Base-by-base conservation (phyloP, 2,329 filamentous ascomycete species). In the Penicillium brasilianum region DNA sequence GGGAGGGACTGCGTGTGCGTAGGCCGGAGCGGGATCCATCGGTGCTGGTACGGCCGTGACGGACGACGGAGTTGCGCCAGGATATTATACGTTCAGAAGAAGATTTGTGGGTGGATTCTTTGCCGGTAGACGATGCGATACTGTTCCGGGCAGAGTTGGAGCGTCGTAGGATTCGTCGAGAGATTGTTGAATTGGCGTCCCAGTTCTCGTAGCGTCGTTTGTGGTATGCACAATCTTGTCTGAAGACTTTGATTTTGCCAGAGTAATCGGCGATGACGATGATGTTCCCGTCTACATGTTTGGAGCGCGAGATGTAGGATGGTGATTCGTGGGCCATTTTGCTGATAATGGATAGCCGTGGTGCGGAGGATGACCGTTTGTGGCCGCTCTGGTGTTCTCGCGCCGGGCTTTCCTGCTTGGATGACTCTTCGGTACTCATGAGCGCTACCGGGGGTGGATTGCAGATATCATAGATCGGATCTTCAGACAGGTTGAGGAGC, bases 381-480 rank as follows among this genome's bases (percentile, higher is more conserved):
- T 69, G 69, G n/a, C 64, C 53, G 9, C 30, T 53, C 8, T 51
- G 63, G 37, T 59, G 64, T 28, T 68, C 63, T 51, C 64, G 62
- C 58, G 64, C 28, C 16, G 64, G 34, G 25, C 37, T 83, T 77
- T 78, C 76, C 16, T 79, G 78, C 64, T 79, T 81, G 0, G 84
- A 73, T 16, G 84, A 84, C 69, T 95, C 91, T 20, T 89, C 87
- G 28, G 88, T 85, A 66, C 90, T 93, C 63, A 93, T 83, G 18
- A 98, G 82, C 7, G 88, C 93, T 16, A 98, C 88, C 0, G 94
- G 93, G 0, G 94, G 95, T 5, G 95, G 95, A 69, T 98, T 98
- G 82, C 95, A 98, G 1, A 98, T 83, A 69, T 97, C 93, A 75
- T 93, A 99, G n/a, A 99, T 86, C 1, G 95, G 93, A 73, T 99